Evolutionary conservation across 306 rosid species (phyloP).

Genomic region (Vachellia collinsii): DNA sequence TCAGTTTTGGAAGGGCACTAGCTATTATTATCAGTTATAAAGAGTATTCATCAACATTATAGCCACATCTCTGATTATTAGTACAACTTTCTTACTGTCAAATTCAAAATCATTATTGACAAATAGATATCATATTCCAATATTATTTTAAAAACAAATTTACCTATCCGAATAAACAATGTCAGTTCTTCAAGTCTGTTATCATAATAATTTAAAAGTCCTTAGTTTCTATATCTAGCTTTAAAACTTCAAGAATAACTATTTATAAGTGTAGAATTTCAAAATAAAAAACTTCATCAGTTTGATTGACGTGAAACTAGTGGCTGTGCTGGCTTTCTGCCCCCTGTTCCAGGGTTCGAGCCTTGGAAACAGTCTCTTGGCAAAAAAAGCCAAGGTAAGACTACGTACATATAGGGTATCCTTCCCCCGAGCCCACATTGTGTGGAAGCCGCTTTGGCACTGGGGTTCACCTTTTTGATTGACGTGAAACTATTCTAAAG

Average conservation of each 20-base stretch:
- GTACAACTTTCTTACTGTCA: not conserved
- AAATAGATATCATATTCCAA: not conserved
- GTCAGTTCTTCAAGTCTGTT: constrained; percentile 1
- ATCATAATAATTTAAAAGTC: not conserved
- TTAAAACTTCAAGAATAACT: not conserved
- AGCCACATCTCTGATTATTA: not conserved
- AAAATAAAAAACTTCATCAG: constrained; percentile 6
- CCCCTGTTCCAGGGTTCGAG: not conserved
- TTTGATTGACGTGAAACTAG: constrained; percentile 23
- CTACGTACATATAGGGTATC: too few species aligned
- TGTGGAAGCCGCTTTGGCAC: too few species aligned
- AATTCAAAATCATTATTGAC: not conserved
- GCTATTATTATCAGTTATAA: constrained; percentile 10
- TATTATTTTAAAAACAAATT: not conserved
- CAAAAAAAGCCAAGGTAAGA: too few species aligned
- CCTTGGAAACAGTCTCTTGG: too few species aligned
- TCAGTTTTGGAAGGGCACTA: not conserved
- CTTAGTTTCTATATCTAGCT: constrained; percentile 3
- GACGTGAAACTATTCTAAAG: constrained; percentile 16
- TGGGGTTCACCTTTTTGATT: not conserved
- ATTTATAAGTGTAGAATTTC: not conserved
- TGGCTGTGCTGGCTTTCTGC: not conserved
- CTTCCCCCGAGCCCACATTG: too few species aligned
- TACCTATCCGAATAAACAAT: not conserved
- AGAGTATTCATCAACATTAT: constrained; percentile 6